Conservation (phyloP, 495 filamentous ascomycete species). For the Parathielavia appendiculata region DNA sequence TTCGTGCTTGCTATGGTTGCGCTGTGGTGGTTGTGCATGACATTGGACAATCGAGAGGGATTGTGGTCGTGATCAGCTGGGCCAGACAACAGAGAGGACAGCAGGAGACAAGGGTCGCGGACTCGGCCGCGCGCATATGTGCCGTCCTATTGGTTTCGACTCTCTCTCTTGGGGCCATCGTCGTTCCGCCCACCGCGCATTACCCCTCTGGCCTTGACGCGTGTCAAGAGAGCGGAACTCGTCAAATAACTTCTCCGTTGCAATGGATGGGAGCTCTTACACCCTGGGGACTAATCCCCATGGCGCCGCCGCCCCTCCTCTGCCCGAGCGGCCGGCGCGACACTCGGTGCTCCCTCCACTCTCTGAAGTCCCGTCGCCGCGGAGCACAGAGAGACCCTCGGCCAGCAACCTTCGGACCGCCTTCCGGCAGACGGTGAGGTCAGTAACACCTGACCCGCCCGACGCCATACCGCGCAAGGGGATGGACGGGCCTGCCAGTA, state of each 20-base stretch:
- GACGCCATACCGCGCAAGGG: slow-evolving; percentile 28
- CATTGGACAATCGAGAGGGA: slow-evolving; percentile 9
- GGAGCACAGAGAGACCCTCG: slow-evolving; percentile 22
- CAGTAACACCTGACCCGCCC: slow-evolving; percentile 50
- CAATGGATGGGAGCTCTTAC: slow-evolving; percentile 27
- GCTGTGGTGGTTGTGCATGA: not conserved
- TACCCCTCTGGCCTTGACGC: not conserved
- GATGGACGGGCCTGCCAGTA: slow-evolving; percentile 22
- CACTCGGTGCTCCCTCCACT: slow-evolving; percentile 22
- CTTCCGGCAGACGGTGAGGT: slow-evolving; percentile 41
- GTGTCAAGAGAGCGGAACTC: slow-evolving; percentile 17
- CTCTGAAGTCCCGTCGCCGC: slow-evolving; percentile 24
- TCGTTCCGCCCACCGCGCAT: not conserved
- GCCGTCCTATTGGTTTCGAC: not conserved
- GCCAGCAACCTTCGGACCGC: slow-evolving; percentile 27
- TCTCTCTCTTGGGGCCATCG: not conserved
- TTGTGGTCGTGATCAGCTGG: not conserved
- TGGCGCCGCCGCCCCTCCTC: slow-evolving; percentile 12
- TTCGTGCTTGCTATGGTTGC: slow-evolving; percentile 10
- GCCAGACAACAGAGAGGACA: not conserved
- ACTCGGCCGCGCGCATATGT: slow-evolving; percentile 7
- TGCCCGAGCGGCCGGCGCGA: slow-evolving; percentile 24
- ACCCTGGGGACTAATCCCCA: slow-evolving; percentile 8
- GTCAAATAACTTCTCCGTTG: slow-evolving; percentile 23
- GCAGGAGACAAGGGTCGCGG: not conserved